Evolutionary conservation across 306 rosid genomes (phyloP).

Genomic region (Alnus rubra): DNA sequence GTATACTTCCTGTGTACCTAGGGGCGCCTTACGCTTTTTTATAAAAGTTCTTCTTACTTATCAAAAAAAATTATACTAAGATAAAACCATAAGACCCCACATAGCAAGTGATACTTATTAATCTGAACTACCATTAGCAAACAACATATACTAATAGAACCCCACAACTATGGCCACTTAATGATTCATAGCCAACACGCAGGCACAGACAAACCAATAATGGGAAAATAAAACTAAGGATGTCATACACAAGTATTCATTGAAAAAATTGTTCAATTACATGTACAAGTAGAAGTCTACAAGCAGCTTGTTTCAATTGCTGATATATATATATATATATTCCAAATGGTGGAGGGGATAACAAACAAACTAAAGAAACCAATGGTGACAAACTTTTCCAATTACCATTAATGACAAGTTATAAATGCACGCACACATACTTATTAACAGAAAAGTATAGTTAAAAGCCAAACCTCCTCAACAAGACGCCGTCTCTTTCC

Average conservation of each 20-base stretch:
- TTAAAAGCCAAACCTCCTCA: slow-evolving; percentile 72
- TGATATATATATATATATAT: background rate
- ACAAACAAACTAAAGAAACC: background rate
- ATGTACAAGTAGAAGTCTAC: background rate
- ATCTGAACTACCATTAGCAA: background rate
- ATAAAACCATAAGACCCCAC: background rate
- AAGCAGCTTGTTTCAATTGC: background rate
- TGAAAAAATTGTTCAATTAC: background rate
- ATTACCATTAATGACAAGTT: background rate
- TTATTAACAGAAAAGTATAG: background rate
- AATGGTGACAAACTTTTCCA: background rate
- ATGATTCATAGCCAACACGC: background rate
- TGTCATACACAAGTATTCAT: background rate
- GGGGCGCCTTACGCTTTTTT: too few relatives aligned
- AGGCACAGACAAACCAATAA: background rate
- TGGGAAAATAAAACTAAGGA: background rate
- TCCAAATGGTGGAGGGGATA: background rate
- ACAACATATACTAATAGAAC: background rate
- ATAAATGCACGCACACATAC: background rate
- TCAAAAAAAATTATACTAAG: background rate
- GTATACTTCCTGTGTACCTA: too few relatives aligned
- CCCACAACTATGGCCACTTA: background rate
- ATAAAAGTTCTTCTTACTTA: too few relatives aligned
- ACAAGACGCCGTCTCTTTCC: slow-evolving; percentile 83
- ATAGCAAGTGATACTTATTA: background rate